Evolutionary conservation across 2,329 filamentous ascomycete species (phyloP).

Genomic region (Phialemonium atrogriseum): DNA sequence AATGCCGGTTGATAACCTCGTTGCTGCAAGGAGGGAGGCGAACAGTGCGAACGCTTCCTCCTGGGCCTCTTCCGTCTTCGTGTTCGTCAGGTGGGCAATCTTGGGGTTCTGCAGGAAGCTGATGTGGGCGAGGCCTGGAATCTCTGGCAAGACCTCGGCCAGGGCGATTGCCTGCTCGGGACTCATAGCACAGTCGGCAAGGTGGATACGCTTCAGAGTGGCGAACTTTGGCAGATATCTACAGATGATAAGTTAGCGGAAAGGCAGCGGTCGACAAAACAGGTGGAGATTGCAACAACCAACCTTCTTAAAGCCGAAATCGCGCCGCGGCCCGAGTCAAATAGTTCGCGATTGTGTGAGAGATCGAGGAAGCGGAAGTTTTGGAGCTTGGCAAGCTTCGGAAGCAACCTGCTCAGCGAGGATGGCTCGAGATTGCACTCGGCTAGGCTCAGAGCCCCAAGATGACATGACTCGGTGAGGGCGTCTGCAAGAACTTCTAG

Average conservation of each 20-base stretch:
- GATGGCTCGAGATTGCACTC: slow-evolving; percentile 73
- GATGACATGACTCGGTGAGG: slow-evolving; percentile 43
- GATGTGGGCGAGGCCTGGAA: slow-evolving; percentile 72
- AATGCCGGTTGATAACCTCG: slow-evolving; percentile 72
- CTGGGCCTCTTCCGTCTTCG: slow-evolving; percentile 69
- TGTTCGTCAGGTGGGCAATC: slow-evolving; percentile 61
- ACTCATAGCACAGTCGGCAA: slow-evolving; percentile 75
- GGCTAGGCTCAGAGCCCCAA: slow-evolving; percentile 79
- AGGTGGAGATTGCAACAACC: slow-evolving; percentile 19
- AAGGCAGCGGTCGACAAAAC: neutral
- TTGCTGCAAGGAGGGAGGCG: slow-evolving; percentile 81
- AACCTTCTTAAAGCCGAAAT: slow-evolving; percentile 67
- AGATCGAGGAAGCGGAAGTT: slow-evolving; percentile 85
- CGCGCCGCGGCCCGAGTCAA: slow-evolving; percentile 64
- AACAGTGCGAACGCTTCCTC: slow-evolving; percentile 94
- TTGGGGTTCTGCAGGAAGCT: slow-evolving; percentile 76
- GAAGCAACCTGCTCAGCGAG: slow-evolving; percentile 66
- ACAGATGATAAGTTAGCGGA: slow-evolving; percentile 10
- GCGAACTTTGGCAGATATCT: slow-evolving; percentile 73
- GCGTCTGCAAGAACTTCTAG: slow-evolving; percentile 44
- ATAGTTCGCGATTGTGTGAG: slow-evolving; percentile 79
- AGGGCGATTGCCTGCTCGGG: slow-evolving; percentile 85
- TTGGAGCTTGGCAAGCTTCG: slow-evolving; percentile 58
- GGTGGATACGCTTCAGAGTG: slow-evolving; percentile 73
- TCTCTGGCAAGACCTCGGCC: slow-evolving; percentile 83